Evolutionary conservation across 805 yeast species (phyloP), one percentile per base, ranked within the genome.

Genomic region (Jamesozyma rosinii): DNA sequence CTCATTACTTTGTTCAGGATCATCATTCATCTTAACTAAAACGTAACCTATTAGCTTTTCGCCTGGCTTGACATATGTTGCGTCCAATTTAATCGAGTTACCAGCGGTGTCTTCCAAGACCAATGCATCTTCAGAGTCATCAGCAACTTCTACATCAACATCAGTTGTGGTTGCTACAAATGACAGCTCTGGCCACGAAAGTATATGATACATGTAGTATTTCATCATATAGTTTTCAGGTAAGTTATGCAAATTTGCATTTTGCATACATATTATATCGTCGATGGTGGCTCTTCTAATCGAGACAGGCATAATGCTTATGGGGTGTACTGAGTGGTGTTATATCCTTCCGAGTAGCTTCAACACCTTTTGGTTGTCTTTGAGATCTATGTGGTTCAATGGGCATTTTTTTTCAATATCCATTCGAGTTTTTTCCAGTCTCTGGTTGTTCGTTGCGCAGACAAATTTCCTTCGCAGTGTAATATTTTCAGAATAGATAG

Each of bases 111-210:
- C 49, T 37, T 61, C 54, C 21, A 55, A 18, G 35, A 57, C 47
- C 15, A 52, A 42, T 29, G 34, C 27, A 37, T 41, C 44, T 21
- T 47, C 46, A 13, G 48, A 35, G 10, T 71, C 76, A 11, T 45
- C 38, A 22, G 44, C 50, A 13, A 37, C 31, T 54, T 4, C 56
- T 46, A 29, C 59, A 14, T 40, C 49, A 5, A 40, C 17, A 49
- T 76, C 83, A 22, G 81, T 76, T 1, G 92, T 81, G 1, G 90
- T 82, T 15, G 98, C 98, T 31, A 92, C 97, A 68, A 81, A 92
- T 34, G 95, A 85, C 13, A 95, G 94, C 61, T 90, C 95, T 1
- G 98, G 98, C 98, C 98, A 92, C 31, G 97, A 81, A 41, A 90
- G 68, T 8, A 87, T 75, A 65, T 92, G 98, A 65, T 92, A 92